Base-by-base conservation (phyloP, 192 early-diverging fungal species). In the Dispira simplex region DNA sequence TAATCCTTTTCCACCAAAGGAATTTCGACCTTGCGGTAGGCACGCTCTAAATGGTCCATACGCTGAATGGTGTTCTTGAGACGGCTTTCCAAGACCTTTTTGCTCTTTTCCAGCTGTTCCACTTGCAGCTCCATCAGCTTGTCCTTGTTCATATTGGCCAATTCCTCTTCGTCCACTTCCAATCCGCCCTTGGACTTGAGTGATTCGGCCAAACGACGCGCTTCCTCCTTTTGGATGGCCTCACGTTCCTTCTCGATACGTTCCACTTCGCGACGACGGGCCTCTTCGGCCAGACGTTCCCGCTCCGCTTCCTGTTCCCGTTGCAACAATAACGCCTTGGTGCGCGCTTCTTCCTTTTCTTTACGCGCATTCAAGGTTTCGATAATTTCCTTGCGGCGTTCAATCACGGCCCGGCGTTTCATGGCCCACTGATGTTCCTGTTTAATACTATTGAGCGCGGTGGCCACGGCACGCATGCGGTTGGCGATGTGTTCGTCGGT, bases 31-130 rank as follows among this genome's bases (percentile, higher is more conserved):
- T 85, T 81, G 66, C 95, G 90, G 78, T 77, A 88, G 16, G 95
- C 97, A 70, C 97, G 90, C 75, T 95, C 93, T 18, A 84, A 78
- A 70, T 94, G 91, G 75, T 99, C 97, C 28, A 87, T 63, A 65
- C 84, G 81, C 73, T 93, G 93, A 59, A 76, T 75, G 63, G 88
- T 76, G 18, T 75, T 55, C 74, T 84, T 85, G 65, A 91, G 77
- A 66, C 90, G 88, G 57, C 78, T 74, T 66, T 83, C 80, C 68
- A 89, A 76, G 68, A 93, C 93, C 39, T 77, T 76, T 75, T 88
- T 85, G 71, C 94, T 92, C 71, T 93, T 89, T 74, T 99, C 89
- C 28, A 96, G 68, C 67, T 94, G 85, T 70, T 91, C 83, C 18
- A 90, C 80, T 81, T 97, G 91, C 59, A 95, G 73, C 62, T 89